Evolutionary conservation across 306 rosid genomes (phyloP).

Genomic region (Gleditsia sinensis): DNA sequence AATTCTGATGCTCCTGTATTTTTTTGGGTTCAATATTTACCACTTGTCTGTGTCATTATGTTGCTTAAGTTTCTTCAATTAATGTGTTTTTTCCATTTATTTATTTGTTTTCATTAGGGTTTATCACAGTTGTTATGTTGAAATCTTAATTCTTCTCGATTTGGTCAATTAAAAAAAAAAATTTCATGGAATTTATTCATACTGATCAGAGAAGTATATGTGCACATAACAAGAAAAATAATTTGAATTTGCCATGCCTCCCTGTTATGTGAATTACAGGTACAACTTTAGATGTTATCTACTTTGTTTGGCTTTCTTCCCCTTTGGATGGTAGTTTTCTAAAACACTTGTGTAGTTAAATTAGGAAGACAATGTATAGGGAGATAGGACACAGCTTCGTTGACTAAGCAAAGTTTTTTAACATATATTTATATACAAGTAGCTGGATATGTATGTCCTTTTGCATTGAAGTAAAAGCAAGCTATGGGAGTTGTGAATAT

Average conservation of each 20-base stretch:
- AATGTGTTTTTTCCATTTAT: neutral
- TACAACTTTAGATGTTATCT: neutral
- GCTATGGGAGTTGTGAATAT: too few species aligned
- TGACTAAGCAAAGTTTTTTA: neutral
- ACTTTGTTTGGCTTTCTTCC: neutral
- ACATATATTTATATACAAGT: neutral
- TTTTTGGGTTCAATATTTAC: neutral
- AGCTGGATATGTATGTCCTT: neutral
- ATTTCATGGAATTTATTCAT: neutral
- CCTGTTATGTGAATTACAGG: neutral
- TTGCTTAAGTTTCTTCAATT: neutral
- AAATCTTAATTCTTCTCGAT: neutral
- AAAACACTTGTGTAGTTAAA: neutral
- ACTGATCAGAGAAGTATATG: neutral
- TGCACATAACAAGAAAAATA: neutral
- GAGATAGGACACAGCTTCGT: too few species aligned
- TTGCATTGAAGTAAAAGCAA: neutral
- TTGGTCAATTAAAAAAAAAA: neutral
- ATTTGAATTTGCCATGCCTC: neutral
- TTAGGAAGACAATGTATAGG: neutral
- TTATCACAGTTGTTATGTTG: neutral
- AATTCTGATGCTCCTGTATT: conserved; percentile 18
- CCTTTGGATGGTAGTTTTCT: neutral
- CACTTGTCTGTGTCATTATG: neutral
- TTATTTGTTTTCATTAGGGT: neutral